phyloP scores from a whole-genome alignment of 352 stramenopile species.

The Aphanomyces invadans region DNA sequence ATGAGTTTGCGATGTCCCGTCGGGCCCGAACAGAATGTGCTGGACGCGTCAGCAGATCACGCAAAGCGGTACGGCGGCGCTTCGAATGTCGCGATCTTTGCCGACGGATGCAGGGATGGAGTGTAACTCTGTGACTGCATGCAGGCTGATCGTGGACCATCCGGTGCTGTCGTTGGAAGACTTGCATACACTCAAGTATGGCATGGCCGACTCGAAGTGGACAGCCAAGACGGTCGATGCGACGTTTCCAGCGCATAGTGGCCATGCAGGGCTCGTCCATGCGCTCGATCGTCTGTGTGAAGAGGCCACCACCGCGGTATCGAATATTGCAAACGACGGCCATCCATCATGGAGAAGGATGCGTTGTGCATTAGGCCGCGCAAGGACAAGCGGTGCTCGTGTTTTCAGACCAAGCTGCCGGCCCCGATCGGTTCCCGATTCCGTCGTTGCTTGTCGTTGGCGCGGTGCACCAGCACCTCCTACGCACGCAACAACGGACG shows the following conservation, averaged over 20 bases:
- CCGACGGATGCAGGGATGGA: no score
- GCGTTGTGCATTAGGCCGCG: constrained; percentile 29
- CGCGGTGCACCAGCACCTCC: constrained; percentile 94
- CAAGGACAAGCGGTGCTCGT: constrained; percentile 70
- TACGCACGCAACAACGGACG: constrained; percentile 87
- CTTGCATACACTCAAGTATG: constrained; percentile 86
- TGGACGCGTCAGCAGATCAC: constrained; percentile 75
- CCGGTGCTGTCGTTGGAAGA: constrained; percentile 90
- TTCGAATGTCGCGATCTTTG: no score
- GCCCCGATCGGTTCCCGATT: constrained; percentile 83
- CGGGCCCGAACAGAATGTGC: constrained; percentile 90
- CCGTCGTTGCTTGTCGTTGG: constrained; percentile 91
- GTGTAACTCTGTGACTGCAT: no score
- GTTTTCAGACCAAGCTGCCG: constrained; percentile 88
- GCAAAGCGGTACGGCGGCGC: constrained; percentile 32
- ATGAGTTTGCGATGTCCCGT: constrained; percentile 96
- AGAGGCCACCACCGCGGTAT: constrained; percentile 87
- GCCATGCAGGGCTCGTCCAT: constrained; percentile 56
- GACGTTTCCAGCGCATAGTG: constrained; percentile 53
- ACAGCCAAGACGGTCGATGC: constrained; percentile 50
- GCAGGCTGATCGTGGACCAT: constrained; percentile 87
- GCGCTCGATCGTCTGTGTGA: constrained; percentile 91
- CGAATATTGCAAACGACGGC: constrained; percentile 38
- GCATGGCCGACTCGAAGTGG: constrained; percentile 50
- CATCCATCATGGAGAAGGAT: no score